phyloP scores from a whole-genome alignment of 2,329 filamentous ascomycete genomes.

The Arthrobotrys iridis region DNA sequence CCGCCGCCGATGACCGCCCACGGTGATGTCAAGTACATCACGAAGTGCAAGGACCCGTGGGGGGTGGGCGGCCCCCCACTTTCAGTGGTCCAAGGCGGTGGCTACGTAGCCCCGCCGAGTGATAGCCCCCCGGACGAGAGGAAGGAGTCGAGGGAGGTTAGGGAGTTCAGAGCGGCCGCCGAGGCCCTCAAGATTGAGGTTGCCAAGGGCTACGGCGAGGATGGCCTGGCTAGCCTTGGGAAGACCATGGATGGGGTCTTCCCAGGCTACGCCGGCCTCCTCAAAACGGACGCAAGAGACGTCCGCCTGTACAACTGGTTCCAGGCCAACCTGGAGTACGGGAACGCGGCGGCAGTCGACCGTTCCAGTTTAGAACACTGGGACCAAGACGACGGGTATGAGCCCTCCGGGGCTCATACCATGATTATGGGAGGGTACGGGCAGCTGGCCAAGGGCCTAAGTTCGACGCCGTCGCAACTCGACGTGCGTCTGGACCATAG shows the following conservation, averaged over 20 bases:
- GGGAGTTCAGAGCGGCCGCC: background rate
- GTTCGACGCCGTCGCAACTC: slow-evolving; percentile 78
- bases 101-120: slow-evolving; percentile 15
- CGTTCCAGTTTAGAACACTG: slow-evolving; percentile 88
- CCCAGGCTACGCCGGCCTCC: slow-evolving; percentile 81
- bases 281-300: slow-evolving; percentile 85
- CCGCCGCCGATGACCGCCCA: slow-evolving; percentile 76
- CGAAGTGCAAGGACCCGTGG: slow-evolving; percentile 80
- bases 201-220: slow-evolving; percentile 70
- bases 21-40: slow-evolving; percentile 82
- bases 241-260: slow-evolving; percentile 94
- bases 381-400: slow-evolving; percentile 97
- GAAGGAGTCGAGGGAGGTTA: background rate
- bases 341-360: slow-evolving; percentile 88
- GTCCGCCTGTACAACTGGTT: slow-evolving; percentile 96
- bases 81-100: slow-evolving; percentile 60
- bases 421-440: slow-evolving; percentile 95
- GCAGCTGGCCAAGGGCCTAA: slow-evolving; percentile 86
- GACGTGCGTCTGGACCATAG: slow-evolving; percentile 78
- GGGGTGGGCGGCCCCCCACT: slow-evolving; percentile 77
- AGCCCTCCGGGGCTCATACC: slow-evolving; percentile 93
- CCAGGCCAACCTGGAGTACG: slow-evolving; percentile 96
- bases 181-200: slow-evolving; percentile 68
- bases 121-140: background rate
- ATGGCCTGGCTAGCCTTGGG: slow-evolving; percentile 77